phyloP scores from a whole-genome alignment of 352 stramenopile genomes.

The Phytophthora fragariae region DNA sequence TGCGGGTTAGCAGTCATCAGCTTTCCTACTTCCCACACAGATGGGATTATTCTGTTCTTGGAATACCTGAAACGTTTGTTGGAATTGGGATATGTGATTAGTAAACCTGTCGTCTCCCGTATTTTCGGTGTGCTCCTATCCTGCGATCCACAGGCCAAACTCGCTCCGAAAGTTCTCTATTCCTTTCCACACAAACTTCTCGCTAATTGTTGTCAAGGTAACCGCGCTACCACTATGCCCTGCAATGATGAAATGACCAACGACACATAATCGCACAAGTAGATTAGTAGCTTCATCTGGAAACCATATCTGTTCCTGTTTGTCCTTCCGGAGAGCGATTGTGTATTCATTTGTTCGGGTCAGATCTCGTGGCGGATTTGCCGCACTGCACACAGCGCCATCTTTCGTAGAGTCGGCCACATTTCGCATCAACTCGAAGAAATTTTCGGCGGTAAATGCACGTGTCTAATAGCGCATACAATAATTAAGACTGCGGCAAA shows the following conservation, averaged over 20 bases:
- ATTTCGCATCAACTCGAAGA: too few species aligned
- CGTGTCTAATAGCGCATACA: constrained; percentile 4
- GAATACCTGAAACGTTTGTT: too few species aligned
- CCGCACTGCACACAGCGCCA: neutral
- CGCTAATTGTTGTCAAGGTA: constrained; percentile 7
- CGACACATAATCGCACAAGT: constrained; percentile 32
- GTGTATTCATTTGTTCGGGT: neutral
- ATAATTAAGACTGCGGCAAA: too few species aligned
- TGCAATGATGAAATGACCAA: constrained; percentile 29
- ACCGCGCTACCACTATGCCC: constrained; percentile 30
- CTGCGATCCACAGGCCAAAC: too few species aligned
- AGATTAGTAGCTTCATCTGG: constrained; percentile 15
- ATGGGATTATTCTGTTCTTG: too few species aligned
- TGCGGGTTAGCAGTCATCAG: too few species aligned
- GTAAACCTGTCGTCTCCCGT: too few species aligned
- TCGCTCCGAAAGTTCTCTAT: neutral
- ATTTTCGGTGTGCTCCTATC: too few species aligned
- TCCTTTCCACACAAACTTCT: neutral
- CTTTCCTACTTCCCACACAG: too few species aligned
- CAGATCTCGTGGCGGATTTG: neutral
- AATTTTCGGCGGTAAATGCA: neutral
- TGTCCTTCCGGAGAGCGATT: neutral
- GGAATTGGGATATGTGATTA: too few species aligned
- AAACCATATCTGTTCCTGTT: constrained; percentile 3
- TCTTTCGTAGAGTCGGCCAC: neutral